Evolutionary conservation across 1,284 basidiomycete genomes (phyloP), one percentile per base, ranked within the genome.

Genomic region (Pterulicium gracile): DNA sequence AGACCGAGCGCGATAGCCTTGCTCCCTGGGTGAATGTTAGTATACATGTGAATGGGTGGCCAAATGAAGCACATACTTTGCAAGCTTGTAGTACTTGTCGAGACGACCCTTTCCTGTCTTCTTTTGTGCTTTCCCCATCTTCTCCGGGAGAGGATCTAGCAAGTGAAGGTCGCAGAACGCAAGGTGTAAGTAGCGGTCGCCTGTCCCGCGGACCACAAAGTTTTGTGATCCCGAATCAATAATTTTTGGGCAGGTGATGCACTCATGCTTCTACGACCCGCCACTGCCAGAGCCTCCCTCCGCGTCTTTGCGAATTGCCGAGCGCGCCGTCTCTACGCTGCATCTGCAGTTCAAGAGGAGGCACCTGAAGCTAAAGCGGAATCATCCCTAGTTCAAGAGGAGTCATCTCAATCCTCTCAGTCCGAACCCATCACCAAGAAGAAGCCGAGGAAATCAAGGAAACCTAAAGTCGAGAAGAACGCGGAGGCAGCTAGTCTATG

Each of bases 1-100:
- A 18, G 96, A 98, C 76, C 96, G 95, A 55, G 96, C 96, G 52
- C 96, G 88, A 64, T 95, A 99, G 51, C 96, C 96, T 72, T 98
- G 96, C 69, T 98, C 95, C 65, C 87, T 90, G 63, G 50, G 47
- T 32, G 17, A 19, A 42, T 44, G 20, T 42, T 23, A 24, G 17
- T 44, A 43, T 47, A 24, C 35, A 24, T 13, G 43, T 22, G 43
- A 19, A 42, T 44, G 27, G 27, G n/a, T n/a, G n/a, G 41, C 19
- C 13, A 17, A 20, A 10, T 23, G 15, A 41, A n/a, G 43, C 19
- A 66, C 75, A 50, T 55, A 90, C 88, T 90, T 91, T 67, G 89
- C 89, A 57, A 91, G 85, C 58, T 87, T 89, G 68, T 95, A 95
- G 66, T 92, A 96, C 68, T 95, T 95, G 67, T 96, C 92, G 48